These are phyloP conservation scores for Albophoma yamanashiensis DNA, from an alignment of 2,329 filamentous ascomycete genomes.

Conservation along the genomic window DNA sequence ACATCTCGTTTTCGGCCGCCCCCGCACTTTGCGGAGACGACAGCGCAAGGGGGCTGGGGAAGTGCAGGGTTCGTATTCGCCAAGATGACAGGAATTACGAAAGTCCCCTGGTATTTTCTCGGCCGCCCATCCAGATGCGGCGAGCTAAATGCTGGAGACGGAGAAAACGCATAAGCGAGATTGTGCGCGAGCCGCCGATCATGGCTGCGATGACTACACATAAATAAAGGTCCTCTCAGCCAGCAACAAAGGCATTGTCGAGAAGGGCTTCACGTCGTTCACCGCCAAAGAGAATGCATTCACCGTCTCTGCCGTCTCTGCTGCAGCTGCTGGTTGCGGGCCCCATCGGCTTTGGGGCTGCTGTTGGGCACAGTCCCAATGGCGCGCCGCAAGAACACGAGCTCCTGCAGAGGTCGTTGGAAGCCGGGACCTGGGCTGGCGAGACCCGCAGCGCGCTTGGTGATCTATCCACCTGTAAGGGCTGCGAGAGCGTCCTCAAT, in stretches of 20 bases:
- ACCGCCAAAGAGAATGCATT: not conserved
- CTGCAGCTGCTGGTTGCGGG: not conserved
- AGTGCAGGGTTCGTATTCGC: not conserved
- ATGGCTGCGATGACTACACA: not conserved
- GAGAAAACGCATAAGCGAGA: not conserved
- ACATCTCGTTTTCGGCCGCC: not conserved
- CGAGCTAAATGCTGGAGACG: not conserved
- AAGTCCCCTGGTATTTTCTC: not conserved
- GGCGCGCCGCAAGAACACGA: not conserved
- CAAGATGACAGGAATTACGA: not conserved
- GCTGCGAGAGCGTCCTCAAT: constrained; percentile 13
- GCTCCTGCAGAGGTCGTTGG: not conserved
- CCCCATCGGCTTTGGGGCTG: not conserved
- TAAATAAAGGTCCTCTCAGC: not conserved
- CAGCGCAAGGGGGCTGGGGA: not conserved
- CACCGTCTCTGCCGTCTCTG: not conserved
- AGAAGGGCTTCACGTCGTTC: not conserved
- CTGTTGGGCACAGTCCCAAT: not conserved
- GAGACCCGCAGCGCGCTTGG: not conserved
- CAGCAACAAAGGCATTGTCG: not conserved
- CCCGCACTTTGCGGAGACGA: not conserved
- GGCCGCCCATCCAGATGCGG: not conserved
- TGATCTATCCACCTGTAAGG: constrained; percentile 8
- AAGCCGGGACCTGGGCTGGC: not conserved
- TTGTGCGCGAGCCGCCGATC: not conserved